phyloP scores from a whole-genome alignment of 2,329 filamentous ascomycete species.

The Calonectria fujianensis region DNA sequence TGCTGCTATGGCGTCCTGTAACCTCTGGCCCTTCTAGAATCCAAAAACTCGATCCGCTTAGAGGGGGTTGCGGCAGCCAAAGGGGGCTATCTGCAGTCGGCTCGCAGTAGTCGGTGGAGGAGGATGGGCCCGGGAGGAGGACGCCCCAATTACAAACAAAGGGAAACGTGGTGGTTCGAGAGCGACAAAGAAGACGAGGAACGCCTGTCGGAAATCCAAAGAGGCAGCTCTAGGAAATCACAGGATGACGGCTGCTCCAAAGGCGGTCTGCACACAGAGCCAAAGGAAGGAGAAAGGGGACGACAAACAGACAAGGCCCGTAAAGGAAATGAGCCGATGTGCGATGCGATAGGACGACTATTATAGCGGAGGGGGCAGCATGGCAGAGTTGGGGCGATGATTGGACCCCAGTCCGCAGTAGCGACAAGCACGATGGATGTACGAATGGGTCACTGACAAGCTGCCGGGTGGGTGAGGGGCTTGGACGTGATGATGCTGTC shows the following conservation, averaged over 20 bases:
- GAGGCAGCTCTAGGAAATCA: slow-evolving; percentile 16
- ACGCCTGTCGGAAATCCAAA: slow-evolving; percentile 8
- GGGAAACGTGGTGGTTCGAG: slow-evolving; percentile 24
- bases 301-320: slow-evolving; percentile 29
- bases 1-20: slow-evolving; percentile 1
- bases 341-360: slow-evolving; percentile 36
- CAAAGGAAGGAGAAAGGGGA: slow-evolving; percentile 40
- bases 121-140: slow-evolving; percentile 11
- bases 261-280: slow-evolving; percentile 39
- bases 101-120: slow-evolving; percentile 30
- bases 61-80: slow-evolving; percentile 33
- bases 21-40: slow-evolving; percentile 30
- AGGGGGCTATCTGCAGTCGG: slow-evolving; percentile 31
- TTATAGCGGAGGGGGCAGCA: slow-evolving; percentile 38
- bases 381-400: slow-evolving; percentile 40
- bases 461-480: slow-evolving; percentile 24
- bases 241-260: slow-evolving; percentile 24
- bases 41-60: slow-evolving; percentile 29
- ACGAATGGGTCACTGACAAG: slow-evolving; percentile 6
- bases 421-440: slow-evolving; percentile 10
- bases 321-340: slow-evolving; percentile 37
- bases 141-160: slow-evolving; percentile 25
- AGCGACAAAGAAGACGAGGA: slow-evolving; percentile 14
- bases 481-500: slow-evolving; percentile 12
- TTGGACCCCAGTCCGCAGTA: slow-evolving; percentile 28